Percentiles rank a stretch among this genome's conserved stretches.
These are phyloP conservation scores for Boletellus sp. DNA, from an alignment of 768 basidiomycete genomes.

Conservation along the genomic window DNA sequence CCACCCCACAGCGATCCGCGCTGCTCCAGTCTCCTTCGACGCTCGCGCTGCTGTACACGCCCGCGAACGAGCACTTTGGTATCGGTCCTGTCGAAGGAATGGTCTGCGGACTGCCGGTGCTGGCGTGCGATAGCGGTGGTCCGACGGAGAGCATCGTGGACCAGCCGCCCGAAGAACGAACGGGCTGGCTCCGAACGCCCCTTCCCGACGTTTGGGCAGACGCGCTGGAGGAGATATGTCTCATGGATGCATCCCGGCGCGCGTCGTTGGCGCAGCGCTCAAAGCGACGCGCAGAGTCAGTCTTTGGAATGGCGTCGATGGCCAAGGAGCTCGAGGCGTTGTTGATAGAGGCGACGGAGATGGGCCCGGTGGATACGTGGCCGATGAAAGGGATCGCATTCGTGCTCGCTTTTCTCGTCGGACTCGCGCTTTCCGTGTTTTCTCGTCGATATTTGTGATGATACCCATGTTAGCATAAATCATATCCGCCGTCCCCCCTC, in stretches of 20 bases:
- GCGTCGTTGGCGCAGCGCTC: conserved; percentile 50
- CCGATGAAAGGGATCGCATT: conserved; percentile 17
- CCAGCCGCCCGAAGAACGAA: conserved; percentile 41
- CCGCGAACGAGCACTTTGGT: conserved; percentile 94
- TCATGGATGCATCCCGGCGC: conserved; percentile 9
- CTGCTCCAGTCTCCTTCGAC: conserved; percentile 68
- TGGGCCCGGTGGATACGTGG: conserved; percentile 43
- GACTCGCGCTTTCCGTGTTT: conserved; percentile 21
- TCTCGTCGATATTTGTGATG: conserved; percentile 11
- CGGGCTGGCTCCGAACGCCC: conserved; percentile 75
- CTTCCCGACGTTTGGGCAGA: conserved; percentile 65
- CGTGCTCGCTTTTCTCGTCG: conserved; percentile 20
- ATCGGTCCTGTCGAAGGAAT: conserved; percentile 96
- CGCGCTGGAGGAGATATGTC: conserved; percentile 58
- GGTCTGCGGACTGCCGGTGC: conserved; percentile 84
- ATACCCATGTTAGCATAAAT: background rate
- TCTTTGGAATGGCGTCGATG: conserved; percentile 81
- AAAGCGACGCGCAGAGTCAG: conserved; percentile 52
- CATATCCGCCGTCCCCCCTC: background rate
- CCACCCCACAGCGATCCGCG: conserved; percentile 75
- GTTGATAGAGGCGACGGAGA: conserved; percentile 49
- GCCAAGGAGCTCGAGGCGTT: conserved; percentile 53
- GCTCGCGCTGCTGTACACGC: conserved; percentile 84
- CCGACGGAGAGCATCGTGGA: conserved; percentile 84
- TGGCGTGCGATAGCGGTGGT: conserved; percentile 85